These are phyloP conservation scores for Leccinum insigne DNA, from an alignment of 1,284 basidiomycete species.

Conservation along the genomic window DNA sequence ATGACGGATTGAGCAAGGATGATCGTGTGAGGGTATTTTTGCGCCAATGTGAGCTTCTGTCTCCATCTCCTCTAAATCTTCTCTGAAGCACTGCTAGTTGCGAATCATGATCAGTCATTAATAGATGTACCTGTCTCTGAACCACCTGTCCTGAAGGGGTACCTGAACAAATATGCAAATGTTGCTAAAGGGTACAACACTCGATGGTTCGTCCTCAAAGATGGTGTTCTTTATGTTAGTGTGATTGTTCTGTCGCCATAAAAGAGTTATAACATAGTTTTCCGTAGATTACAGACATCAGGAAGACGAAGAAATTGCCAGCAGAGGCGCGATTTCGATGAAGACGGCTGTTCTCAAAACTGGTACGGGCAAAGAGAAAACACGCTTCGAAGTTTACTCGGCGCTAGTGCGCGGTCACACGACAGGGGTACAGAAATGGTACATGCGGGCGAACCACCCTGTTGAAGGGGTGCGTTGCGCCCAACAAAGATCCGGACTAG, in stretches of 20 bases:
- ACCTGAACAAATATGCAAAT: slow-evolving; percentile 90
- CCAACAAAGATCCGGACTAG: slow-evolving; percentile 30
- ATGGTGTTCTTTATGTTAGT: slow-evolving; percentile 81
- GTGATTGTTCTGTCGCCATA: neutral
- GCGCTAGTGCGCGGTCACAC: slow-evolving; percentile 47
- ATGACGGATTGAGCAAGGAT: slow-evolving; percentile 72
- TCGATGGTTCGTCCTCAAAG: slow-evolving; percentile 93
- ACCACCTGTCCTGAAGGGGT: slow-evolving; percentile 74
- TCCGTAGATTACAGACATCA: slow-evolving; percentile 86
- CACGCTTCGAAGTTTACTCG: slow-evolving; percentile 85
- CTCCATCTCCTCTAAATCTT: neutral
- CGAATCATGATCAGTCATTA: slow-evolving; percentile 75
- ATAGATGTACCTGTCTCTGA: slow-evolving; percentile 50
- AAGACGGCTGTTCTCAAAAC: slow-evolving; percentile 70
- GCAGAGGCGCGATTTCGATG: slow-evolving; percentile 90
- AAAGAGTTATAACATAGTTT: slow-evolving; percentile 6
- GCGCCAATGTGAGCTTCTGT: slow-evolving; percentile 66
- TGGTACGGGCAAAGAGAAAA: slow-evolving; percentile 45
- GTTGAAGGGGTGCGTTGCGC: slow-evolving; percentile 53
- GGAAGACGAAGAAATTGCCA: slow-evolving; percentile 88
- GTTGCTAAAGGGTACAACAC: slow-evolving; percentile 91
- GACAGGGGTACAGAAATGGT: slow-evolving; percentile 73
- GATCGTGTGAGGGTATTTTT: slow-evolving; percentile 86
- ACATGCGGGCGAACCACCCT: slow-evolving; percentile 88
- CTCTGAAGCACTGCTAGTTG: slow-evolving; percentile 47